Evolutionary conservation across 192 early-diverging fungal species (phyloP).

Genomic region (Backusella circina): DNA sequence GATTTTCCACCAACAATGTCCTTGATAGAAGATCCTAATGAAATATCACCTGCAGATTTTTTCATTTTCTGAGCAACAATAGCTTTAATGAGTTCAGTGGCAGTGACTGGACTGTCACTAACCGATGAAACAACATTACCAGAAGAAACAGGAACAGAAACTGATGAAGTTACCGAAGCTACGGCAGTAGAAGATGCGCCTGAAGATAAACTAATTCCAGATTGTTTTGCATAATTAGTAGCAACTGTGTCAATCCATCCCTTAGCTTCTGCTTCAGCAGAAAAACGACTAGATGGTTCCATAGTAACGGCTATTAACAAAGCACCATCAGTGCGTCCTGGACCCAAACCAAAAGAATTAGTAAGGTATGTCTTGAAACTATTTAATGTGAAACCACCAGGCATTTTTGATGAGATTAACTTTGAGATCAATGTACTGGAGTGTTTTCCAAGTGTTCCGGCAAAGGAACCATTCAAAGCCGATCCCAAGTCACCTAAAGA

Average conservation of each 20-base stretch:
- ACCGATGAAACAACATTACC: constrained; percentile 43
- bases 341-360: constrained; percentile 69
- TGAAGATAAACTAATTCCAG: constrained; percentile 57
- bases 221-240: constrained; percentile 61
- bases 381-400: constrained; percentile 79
- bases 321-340: constrained; percentile 67
- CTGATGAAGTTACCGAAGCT: constrained; percentile 44
- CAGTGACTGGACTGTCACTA: constrained; percentile 46
- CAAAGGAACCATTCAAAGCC: constrained; percentile 54
- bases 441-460: constrained; percentile 78
- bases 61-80: constrained; percentile 91
- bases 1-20: constrained; percentile 95
- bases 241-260: constrained; percentile 74
- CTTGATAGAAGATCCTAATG: constrained; percentile 78
- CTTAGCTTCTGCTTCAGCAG: constrained; percentile 68
- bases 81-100: constrained; percentile 75
- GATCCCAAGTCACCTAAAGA: constrained; percentile 77
- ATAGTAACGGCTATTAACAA: constrained; percentile 75
- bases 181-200: constrained; percentile 30
- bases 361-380: constrained; percentile 73
- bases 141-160: constrained; percentile 31
- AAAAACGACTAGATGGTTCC: constrained; percentile 80
- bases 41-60: constrained; percentile 70
- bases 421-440: constrained; percentile 69
- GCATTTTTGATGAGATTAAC: constrained; percentile 86